Percentiles rank a stretch among this genome's conserved stretches.
Conservation (phyloP, 805 yeast genomes). For the Yarrowia keelungensis region DNA sequence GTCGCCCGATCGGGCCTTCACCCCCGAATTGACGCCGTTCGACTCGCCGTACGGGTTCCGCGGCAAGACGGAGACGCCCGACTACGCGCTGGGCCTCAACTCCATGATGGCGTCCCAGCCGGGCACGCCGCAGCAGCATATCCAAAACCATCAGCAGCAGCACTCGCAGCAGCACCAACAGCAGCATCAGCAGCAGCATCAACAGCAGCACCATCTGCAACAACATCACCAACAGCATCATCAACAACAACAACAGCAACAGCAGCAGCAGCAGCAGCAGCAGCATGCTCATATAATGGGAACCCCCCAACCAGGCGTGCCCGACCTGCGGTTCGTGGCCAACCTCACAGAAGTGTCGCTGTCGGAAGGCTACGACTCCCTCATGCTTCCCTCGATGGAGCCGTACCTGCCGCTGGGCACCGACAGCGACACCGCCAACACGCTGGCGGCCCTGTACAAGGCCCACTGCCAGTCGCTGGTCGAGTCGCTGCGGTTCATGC, state of each 20-base stretch:
- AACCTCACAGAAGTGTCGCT: conserved; percentile 33
- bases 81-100: conserved; percentile 12
- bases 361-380: conserved; percentile 41
- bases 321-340: conserved; percentile 36
- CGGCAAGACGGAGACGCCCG: conserved; percentile 34
- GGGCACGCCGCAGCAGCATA: conserved; percentile 17
- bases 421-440: conserved; percentile 66
- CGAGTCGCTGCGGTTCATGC: conserved; percentile 72
- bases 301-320: conserved; percentile 12
- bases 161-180: not conserved
- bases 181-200: not conserved
- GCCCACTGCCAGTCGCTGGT: conserved; percentile 69
- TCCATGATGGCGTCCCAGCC: conserved; percentile 12
- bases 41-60: conserved; percentile 37
- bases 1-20: conserved; percentile 30
- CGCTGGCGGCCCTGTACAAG: conserved; percentile 66
- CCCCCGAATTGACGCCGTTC: conserved; percentile 37
- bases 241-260: conserved; percentile 8
- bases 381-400: conserved; percentile 51
- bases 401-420: conserved; percentile 55
- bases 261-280: not conserved
- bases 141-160: conserved; percentile 1
- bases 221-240: not conserved
- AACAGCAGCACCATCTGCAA: not conserved
- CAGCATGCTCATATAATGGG: conserved; percentile 1